A percentile compares a stretch with the other conserved stretches of the same genome.
Conservation (phyloP, 2,329 filamentous ascomycete species). For the Colletotrichum viniferum region DNA sequence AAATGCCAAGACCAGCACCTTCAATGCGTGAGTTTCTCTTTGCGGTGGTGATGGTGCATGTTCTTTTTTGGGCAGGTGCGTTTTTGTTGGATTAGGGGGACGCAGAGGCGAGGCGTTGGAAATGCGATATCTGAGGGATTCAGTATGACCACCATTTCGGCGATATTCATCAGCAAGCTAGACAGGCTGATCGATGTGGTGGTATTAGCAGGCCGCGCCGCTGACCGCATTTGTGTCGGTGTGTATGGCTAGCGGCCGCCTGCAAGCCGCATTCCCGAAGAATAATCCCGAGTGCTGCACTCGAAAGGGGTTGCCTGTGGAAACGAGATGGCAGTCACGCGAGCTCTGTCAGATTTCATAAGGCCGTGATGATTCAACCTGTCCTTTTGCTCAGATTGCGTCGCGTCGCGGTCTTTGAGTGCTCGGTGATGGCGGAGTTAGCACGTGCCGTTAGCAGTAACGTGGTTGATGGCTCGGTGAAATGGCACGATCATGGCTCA, state of each 20-base stretch:
- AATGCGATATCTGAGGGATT: background rate
- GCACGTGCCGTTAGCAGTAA: background rate
- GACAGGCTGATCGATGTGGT: background rate
- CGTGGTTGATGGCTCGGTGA: background rate
- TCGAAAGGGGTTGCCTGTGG: slow-evolving; percentile 4
- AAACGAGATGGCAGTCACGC: slow-evolving; percentile 1
- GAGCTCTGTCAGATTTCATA: background rate
- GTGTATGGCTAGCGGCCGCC: background rate
- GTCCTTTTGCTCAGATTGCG: background rate
- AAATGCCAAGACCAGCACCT: background rate
- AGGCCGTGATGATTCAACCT: background rate
- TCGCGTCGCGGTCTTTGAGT: background rate
- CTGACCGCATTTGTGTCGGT: slow-evolving; percentile 2
- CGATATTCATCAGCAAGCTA: slow-evolving; percentile 13
- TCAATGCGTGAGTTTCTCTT: slow-evolving; percentile 9
- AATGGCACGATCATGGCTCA: background rate
- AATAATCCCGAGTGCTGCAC: slow-evolving; percentile 2
- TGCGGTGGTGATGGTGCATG: background rate
- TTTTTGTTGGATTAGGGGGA: background rate
- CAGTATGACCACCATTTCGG: background rate
- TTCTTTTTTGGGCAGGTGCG: background rate
- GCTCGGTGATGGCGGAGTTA: background rate
- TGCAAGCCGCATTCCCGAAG: background rate
- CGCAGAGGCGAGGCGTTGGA: background rate
- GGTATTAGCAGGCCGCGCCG: background rate